phyloP scores from a whole-genome alignment of 2,329 filamentous ascomycete species.

The Xenoacremonium recifei region DNA sequence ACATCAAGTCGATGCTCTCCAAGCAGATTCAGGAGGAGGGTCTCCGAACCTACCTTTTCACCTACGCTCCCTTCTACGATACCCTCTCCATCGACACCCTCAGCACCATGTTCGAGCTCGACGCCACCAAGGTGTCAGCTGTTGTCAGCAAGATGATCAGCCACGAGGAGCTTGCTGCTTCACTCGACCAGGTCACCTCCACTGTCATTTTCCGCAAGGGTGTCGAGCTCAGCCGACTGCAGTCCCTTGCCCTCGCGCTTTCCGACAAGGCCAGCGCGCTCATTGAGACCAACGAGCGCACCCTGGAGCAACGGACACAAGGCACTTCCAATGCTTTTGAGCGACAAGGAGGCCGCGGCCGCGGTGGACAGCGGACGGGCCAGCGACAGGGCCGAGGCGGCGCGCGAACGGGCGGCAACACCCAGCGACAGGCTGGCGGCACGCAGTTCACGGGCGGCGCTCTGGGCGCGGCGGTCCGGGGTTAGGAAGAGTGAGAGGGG shows the following conservation, averaged over 20 bases:
- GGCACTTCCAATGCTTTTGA: slow-evolving; percentile 95
- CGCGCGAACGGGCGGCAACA: slow-evolving; percentile 54
- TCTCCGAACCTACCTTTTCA: slow-evolving; percentile 97
- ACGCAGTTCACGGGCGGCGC: slow-evolving; percentile 82
- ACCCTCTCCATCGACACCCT: slow-evolving; percentile 85
- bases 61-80: slow-evolving; percentile 98
- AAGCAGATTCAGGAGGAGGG: slow-evolving; percentile 99
- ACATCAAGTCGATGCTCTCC: slow-evolving; percentile 96
- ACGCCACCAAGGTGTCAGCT: slow-evolving; percentile 86
- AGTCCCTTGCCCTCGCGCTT: slow-evolving; percentile 90
- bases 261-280: slow-evolving; percentile 95
- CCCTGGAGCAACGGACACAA: slow-evolving; percentile 93
- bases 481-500: slow-evolving; percentile 45
- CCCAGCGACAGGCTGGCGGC: slow-evolving; percentile 67
- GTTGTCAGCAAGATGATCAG: slow-evolving; percentile 99
- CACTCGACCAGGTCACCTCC: slow-evolving; percentile 94
- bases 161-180: slow-evolving; percentile 94
- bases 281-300: slow-evolving; percentile 96
- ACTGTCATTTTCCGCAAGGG: slow-evolving; percentile 99
- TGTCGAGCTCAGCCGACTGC: slow-evolving; percentile 92
- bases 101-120: slow-evolving; percentile 92
- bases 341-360: slow-evolving; percentile 78
- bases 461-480: slow-evolving; percentile 66
- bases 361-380: slow-evolving; percentile 64
- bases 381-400: slow-evolving; percentile 62